A percentile compares a stretch with the other conserved stretches of the same genome.
These are phyloP conservation scores for Trifolium fragiferum DNA, from an alignment of 306 rosid genomes.

Conservation along the genomic window DNA sequence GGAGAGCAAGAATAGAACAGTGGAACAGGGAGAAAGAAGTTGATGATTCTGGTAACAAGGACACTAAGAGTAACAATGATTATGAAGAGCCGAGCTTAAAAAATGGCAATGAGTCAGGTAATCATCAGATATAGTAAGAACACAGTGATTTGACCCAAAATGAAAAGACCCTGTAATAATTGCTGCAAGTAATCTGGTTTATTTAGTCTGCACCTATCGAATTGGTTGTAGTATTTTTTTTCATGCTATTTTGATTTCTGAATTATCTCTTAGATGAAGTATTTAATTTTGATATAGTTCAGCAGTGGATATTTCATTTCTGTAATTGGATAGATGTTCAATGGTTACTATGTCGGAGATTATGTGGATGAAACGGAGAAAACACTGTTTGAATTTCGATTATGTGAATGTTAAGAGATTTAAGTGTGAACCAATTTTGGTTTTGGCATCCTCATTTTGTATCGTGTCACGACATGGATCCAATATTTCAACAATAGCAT, in stretches of 20 bases:
- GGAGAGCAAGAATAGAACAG: constrained; percentile 95
- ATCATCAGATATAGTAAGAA: constrained; percentile 53
- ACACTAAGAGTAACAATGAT: constrained; percentile 47
- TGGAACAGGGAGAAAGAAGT: constrained; percentile 92
- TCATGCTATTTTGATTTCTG: constrained; percentile 32
- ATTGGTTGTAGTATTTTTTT: constrained; percentile 33
- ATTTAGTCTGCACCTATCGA: constrained; percentile 38
- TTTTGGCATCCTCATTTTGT: neutral
- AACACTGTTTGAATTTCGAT: neutral
- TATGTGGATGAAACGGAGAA: neutral
- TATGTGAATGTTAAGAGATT: neutral
- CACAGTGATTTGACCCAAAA: constrained; percentile 35
- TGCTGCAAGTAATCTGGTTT: constrained; percentile 52
- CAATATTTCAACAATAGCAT: neutral
- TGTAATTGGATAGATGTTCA: constrained; percentile 15
- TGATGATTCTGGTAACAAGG: constrained; percentile 52
- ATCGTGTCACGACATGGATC: neutral
- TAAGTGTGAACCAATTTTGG: constrained; percentile 4
- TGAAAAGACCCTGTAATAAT: constrained; percentile 25
- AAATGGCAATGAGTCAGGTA: constrained; percentile 57
- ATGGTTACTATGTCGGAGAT: neutral
- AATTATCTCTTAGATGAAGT: constrained; percentile 44
- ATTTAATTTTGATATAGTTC: constrained; percentile 20
- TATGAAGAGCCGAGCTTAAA: constrained; percentile 49
- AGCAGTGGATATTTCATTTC: constrained; percentile 23